These are phyloP conservation scores for Hypsizygus marmoreus DNA, from an alignment of 768 basidiomycete genomes.

Conservation along the genomic window DNA sequence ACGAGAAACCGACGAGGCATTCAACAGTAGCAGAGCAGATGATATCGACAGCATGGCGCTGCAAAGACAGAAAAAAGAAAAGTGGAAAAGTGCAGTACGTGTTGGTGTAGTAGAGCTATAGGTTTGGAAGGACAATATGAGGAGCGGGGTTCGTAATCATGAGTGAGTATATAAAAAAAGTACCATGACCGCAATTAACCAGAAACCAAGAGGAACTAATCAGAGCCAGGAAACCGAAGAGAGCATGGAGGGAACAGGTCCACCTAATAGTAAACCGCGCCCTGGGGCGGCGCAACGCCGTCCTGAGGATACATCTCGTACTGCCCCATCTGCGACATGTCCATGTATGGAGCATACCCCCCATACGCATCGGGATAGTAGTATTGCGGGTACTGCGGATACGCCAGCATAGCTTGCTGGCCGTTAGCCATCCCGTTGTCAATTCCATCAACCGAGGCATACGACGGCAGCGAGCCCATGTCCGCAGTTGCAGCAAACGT, in stretches of 20 bases:
- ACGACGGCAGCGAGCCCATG: conserved; percentile 18
- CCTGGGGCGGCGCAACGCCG: conserved; percentile 41
- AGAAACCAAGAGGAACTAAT: conserved; percentile 4
- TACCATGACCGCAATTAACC: conserved; percentile 1
- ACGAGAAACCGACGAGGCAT: conserved; percentile 25
- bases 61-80: not conserved
- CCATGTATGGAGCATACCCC: conserved; percentile 55
- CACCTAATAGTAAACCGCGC: conserved; percentile 62
- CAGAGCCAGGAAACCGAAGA: conserved; percentile 18
- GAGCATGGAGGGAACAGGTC: conserved; percentile 24
- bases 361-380: conserved; percentile 73
- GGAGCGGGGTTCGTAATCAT: conserved; percentile 9
- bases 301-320: conserved; percentile 70
- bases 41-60: conserved; percentile 8
- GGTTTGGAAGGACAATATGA: conserved; percentile 2
- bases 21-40: conserved; percentile 9
- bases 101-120: conserved; percentile 2
- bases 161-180: conserved; percentile 8
- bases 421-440: conserved; percentile 18
- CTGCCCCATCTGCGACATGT: conserved; percentile 62
- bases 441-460: conserved; percentile 36
- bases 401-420: conserved; percentile 46
- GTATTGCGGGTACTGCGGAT: conserved; percentile 64
- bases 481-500: conserved; percentile 11
- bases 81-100: not conserved